Evolutionary conservation across 495 filamentous ascomycete species (phyloP).

Genomic region (Neurospora africana): DNA sequence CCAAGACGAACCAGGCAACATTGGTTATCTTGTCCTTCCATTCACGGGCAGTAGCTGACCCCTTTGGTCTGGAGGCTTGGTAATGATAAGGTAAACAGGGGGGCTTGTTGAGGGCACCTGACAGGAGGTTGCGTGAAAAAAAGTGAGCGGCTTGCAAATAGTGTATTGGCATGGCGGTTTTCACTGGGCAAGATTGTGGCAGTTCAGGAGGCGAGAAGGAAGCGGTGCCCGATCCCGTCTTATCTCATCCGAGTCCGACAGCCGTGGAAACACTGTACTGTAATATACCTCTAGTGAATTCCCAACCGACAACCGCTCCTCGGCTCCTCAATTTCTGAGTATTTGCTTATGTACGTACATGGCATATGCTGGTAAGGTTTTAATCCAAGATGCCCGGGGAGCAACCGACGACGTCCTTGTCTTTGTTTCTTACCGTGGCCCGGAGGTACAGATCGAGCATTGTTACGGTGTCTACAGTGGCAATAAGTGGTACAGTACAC

Average conservation of each 20-base stretch:
- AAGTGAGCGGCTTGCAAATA: background rate
- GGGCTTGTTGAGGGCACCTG: background rate
- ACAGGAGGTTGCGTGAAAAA: background rate
- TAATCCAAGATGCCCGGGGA: too few relatives aligned
- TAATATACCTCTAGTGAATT: background rate
- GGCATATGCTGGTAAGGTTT: background rate
- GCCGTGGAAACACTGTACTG: background rate
- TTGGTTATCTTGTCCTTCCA: background rate
- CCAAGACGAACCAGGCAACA: background rate
- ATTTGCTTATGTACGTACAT: background rate
- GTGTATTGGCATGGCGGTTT: background rate
- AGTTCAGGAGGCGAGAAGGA: background rate
- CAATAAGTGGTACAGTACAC: background rate
- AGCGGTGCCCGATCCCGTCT: background rate
- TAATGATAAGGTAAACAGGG: background rate
- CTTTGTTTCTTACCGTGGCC: background rate
- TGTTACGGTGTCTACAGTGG: background rate
- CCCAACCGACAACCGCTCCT: background rate
- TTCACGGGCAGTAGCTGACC: background rate
- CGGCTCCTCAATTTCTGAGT: background rate
- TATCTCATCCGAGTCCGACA: background rate
- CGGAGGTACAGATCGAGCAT: background rate
- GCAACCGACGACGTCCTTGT: background rate
- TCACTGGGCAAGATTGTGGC: background rate
- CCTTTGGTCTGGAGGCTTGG: background rate